These are phyloP conservation scores for Metschnikowia gruessii DNA, from an alignment of 805 yeast genomes.

Conservation along the genomic window DNA sequence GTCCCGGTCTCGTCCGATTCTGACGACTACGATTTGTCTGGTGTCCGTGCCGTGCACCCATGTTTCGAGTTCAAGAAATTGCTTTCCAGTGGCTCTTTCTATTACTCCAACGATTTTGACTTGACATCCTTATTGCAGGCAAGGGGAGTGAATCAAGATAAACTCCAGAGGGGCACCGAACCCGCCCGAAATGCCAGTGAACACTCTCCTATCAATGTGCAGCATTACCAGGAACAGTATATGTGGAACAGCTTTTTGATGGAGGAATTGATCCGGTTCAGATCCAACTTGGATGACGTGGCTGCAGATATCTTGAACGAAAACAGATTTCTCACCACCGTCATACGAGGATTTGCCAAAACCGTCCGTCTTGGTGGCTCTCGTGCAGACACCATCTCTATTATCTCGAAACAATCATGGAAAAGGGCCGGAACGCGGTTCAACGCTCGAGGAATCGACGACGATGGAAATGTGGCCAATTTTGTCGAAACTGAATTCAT, in stretches of 20 bases:
- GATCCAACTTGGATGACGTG: conserved; percentile 62
- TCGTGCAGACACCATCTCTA: conserved; percentile 53
- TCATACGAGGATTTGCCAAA: conserved; percentile 92
- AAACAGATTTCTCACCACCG: conserved; percentile 83
- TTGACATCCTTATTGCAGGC: conserved; percentile 82
- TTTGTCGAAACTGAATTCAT: conserved; percentile 67
- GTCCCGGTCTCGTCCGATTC: conserved; percentile 38
- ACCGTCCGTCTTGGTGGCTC: conserved; percentile 48
- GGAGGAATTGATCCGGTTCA: conserved; percentile 71
- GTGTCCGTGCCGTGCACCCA: conserved; percentile 54
- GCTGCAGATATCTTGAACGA: conserved; percentile 63
- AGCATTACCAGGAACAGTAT: conserved; percentile 71
- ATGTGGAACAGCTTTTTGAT: conserved; percentile 97
- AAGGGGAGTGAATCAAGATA: conserved; percentile 52
- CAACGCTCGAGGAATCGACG: conserved; percentile 23
- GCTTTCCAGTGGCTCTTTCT: conserved; percentile 83
- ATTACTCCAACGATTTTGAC: conserved; percentile 89
- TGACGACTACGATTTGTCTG: conserved; percentile 25
- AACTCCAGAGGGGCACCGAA: conserved; percentile 9
- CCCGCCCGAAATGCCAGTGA: conserved; percentile 4
- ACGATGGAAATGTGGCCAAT: conserved; percentile 23
- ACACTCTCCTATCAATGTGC: conserved; percentile 13
- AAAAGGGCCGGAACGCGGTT: conserved; percentile 37
- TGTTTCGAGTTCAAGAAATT: conserved; percentile 77
- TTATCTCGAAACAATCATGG: conserved; percentile 95